Base-by-base conservation (phyloP, 805 yeast genomes). In the Schizosaccharomyces cryophilus region DNA sequence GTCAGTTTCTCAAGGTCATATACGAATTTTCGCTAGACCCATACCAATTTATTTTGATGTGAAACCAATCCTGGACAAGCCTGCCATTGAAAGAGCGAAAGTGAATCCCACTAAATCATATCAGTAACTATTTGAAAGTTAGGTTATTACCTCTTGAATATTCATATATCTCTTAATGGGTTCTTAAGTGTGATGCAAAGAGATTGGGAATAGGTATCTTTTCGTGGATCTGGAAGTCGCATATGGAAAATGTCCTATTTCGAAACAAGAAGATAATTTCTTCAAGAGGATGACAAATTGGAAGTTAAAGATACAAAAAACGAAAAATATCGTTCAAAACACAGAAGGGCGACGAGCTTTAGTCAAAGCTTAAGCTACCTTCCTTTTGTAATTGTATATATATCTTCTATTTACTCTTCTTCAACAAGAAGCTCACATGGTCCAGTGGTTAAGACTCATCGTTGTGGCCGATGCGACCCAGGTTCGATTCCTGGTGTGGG, bases 401-500 rank as follows among this genome's bases (percentile, higher is more conserved):
- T n/a, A n/a, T n/a, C n/a, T n/a, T n/a, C n/a, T n/a, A n/a, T n/a
- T n/a, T n/a, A n/a, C n/a, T n/a, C n/a, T n/a, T n/a, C n/a, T n/a
- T n/a, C n/a, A n/a, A n/a, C n/a, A n/a, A n/a, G n/a, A 45, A 45
- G 51, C 51, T 45, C 21, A 45, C 51, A 45, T 45, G 51, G 51
- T 45, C 51, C 51, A 45, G 51, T 45, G 51, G 51, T 45, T 24
- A 45, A 45, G 51, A 45, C 51, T 45, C 51, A 45, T 19, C 51
- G 21, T 45, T 45, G 51, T 45, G 51, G 51, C 51, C 21, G 51
- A 19, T 45, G 51, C 51, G 26, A 45, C 51, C 51, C 51, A 45
- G 51, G 51, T 45, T 45, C 51, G 51, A 45, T 45, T 45, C 51
- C 51, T 45, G 51, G 51, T 45, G 51, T 45, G 51, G 51, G 51